Base-by-base conservation (phyloP, 2,329 filamentous ascomycete species). In the Claviceps pusilla region DNA sequence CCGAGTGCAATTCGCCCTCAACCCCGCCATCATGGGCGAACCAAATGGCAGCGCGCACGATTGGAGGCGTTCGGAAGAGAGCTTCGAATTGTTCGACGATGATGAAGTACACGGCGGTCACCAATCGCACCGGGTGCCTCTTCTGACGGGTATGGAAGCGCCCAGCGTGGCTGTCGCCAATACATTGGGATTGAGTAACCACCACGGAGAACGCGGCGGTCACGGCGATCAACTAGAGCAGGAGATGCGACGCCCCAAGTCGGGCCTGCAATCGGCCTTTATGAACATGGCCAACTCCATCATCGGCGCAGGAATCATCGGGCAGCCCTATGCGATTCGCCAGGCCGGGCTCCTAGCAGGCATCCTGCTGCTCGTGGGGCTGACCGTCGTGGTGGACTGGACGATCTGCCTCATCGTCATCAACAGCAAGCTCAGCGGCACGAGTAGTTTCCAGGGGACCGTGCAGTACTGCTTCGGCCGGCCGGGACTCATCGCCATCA, bases 251-350 rank as follows among this genome's bases (percentile, higher is more conserved):
- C 78, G 90, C 55, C 89, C 91, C 49, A 91, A 91, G 71, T 95
- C 88, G 55, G 86, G 86, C 5, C 77, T 97, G 71, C 77, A 79
- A 58, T 88, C 86, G 66, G 91, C 93, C 3, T 97, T 98, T 62
- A 95, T 97, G 89, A 98, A 98, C 71, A 98, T 98, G 93, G 91
- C 93, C 58, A 98, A 98, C 73, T 94, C 87, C 63, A 98, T 98
- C 67, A 96, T 98, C 61, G 83, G 82, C 43, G 83, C 82, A 2
- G 82, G 82, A 52, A 85, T 85, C 68, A 84, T 85, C 63, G 82
- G 87, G 3, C 93, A 98, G 71, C 90, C 93, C 12, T 98, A 97
- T 70, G 93, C 93, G n/a, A 85, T 98, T 65, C 82, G 82, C 56
- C 90, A 97, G 72, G 93, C 93, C 7, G 93, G 93, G 7, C 78